Evolutionary conservation across 352 stramenopile genomes (phyloP).

Genomic region (Globisporangium nodosum): DNA sequence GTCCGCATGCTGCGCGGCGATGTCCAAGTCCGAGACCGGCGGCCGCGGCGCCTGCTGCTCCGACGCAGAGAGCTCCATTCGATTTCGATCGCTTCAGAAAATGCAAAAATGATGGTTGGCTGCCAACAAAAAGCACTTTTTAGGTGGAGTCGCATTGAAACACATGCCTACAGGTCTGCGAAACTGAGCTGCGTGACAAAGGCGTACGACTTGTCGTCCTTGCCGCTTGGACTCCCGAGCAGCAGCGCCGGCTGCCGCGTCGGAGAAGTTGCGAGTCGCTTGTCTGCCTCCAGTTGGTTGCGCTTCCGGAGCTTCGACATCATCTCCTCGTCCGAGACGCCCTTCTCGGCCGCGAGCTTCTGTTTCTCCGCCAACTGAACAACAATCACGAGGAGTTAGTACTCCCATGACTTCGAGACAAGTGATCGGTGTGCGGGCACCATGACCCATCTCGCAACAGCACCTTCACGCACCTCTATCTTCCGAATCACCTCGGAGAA

Average conservation of each 20-base stretch:
- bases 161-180: conserved; percentile 28
- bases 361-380: conserved; percentile 61
- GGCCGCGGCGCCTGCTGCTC: no score
- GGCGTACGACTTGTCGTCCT: conserved; percentile 42
- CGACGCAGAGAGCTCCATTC: no score
- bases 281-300: conserved; percentile 61
- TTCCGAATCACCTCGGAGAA: conserved; percentile 78
- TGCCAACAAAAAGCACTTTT: no score
- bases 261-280: conserved; percentile 63
- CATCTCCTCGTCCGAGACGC: conserved; percentile 83
- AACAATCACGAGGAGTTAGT: no score
- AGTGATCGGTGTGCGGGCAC: no score
- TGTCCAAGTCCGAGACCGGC: conserved; percentile 35
- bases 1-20: conserved; percentile 51
- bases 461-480: conserved; percentile 47
- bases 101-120: background rate
- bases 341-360: conserved; percentile 67
- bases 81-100: no score
- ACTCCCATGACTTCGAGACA: no score
- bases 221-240: conserved; percentile 25
- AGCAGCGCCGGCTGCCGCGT: conserved; percentile 26
- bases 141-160: background rate
- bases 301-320: conserved; percentile 72
- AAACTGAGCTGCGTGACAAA: conserved; percentile 76
- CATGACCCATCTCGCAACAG: background rate